Conservation (phyloP, 2,329 filamentous ascomycete species). For the Diaporthe caulivora region DNA sequence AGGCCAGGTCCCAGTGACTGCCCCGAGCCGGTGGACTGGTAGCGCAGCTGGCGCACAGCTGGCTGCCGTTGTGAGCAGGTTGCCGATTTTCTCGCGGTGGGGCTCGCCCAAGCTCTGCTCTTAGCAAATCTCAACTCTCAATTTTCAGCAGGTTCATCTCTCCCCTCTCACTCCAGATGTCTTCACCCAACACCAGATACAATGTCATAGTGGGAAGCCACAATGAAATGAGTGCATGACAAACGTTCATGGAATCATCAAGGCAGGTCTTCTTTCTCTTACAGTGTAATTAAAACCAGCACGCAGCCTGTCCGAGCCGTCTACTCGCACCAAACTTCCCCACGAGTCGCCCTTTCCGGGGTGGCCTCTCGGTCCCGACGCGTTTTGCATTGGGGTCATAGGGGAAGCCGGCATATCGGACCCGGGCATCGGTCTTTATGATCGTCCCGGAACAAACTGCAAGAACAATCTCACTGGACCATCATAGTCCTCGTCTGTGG, state of each 20-base stretch:
- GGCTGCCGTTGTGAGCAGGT: not conserved
- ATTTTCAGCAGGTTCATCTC: not conserved
- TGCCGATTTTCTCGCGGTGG: not conserved
- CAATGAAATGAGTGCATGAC: not conserved
- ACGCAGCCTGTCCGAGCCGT: constrained; percentile 39
- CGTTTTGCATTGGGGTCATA: constrained; percentile 47
- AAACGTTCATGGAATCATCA: not conserved
- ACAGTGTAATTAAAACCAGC: not conserved
- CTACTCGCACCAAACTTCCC: constrained; percentile 36
- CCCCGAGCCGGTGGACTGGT: no score
- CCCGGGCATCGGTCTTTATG: constrained; percentile 26
- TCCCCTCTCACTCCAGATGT: no score
- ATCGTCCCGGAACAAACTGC: constrained; percentile 42
- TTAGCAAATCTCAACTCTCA: constrained; percentile 19
- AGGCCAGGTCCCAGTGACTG: not conserved
- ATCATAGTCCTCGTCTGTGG: constrained; percentile 52
- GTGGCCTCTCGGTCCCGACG: constrained; percentile 46
- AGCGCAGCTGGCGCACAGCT: not conserved
- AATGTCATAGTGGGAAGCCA: not conserved
- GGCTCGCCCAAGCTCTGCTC: not conserved
- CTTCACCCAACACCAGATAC: not conserved
- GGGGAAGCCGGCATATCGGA: constrained; percentile 44
- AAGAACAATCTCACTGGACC: constrained; percentile 46
- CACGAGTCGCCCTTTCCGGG: constrained; percentile 44
- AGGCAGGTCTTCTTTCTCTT: constrained; percentile 1